Percentiles rank a stretch among this genome's conserved stretches.
phyloP scores from a whole-genome alignment of 805 yeast species.

The Candida adriatica region DNA sequence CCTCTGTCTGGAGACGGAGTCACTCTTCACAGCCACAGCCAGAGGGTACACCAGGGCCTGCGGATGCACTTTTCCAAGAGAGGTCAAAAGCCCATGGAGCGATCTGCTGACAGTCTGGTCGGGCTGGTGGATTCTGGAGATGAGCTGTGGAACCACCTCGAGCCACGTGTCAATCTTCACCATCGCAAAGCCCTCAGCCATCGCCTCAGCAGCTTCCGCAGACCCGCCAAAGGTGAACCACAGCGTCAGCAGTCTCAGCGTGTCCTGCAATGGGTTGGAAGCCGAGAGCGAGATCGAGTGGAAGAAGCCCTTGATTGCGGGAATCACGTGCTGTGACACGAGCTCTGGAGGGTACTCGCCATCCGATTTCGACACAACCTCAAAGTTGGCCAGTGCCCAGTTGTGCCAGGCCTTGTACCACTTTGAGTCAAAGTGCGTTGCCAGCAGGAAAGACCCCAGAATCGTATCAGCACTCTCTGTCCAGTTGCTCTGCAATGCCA shows the following conservation, averaged over 20 bases:
- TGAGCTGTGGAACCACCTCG: conserved; percentile 91
- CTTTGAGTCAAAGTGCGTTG: conserved; percentile 85
- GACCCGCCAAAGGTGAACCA: conserved; percentile 97
- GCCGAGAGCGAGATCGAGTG: conserved; percentile 85
- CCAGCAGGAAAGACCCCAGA: conserved; percentile 83
- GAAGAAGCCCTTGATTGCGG: conserved; percentile 94
- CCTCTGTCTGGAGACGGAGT: conserved; percentile 78
- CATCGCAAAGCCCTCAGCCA: conserved; percentile 84
- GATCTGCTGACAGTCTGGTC: conserved; percentile 78
- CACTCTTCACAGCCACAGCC: conserved; percentile 93
- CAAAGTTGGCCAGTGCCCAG: conserved; percentile 98
- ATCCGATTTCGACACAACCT: conserved; percentile 58
- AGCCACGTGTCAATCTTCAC: conserved; percentile 91
- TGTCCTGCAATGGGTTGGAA: conserved; percentile 87
- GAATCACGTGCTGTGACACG: conserved; percentile 83
- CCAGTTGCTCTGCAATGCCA: conserved; percentile 76
- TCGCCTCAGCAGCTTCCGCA: conserved; percentile 83
- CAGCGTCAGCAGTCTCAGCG: conserved; percentile 77
- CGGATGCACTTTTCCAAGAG: conserved; percentile 92
- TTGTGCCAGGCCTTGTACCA: conserved; percentile 99
- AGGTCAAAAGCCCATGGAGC: conserved; percentile 71
- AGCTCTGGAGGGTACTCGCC: conserved; percentile 40
- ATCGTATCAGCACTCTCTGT: conserved; percentile 73
- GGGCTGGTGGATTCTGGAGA: conserved; percentile 95
- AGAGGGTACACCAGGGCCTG: conserved; percentile 94